These are phyloP conservation scores for Acorus calamus DNA, from an alignment of 106 monocot genomes.

Conservation along the genomic window DNA sequence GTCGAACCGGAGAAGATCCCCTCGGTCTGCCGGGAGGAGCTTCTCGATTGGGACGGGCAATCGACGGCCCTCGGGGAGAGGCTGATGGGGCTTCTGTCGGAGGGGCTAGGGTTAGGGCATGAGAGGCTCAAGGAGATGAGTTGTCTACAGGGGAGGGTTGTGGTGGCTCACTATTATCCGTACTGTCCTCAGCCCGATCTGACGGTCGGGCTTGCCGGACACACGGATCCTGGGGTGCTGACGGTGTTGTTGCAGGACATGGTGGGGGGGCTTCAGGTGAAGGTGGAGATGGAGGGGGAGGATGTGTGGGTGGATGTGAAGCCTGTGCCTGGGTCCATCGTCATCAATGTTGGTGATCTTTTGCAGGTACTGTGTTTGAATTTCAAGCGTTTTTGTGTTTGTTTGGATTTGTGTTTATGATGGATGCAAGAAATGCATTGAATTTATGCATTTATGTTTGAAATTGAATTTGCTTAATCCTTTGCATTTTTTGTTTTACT, in stretches of 20 bases:
- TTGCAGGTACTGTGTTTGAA: slow-evolving; percentile 23
- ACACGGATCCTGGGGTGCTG: slow-evolving; percentile 57
- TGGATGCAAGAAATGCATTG: too few relatives aligned
- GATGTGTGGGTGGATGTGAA: slow-evolving; percentile 34
- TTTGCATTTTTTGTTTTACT: too few relatives aligned
- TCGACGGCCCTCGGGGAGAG: slow-evolving; percentile 16
- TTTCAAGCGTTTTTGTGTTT: background rate
- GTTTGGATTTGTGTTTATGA: too few relatives aligned
- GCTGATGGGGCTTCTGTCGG: slow-evolving; percentile 46
- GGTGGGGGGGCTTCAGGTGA: slow-evolving; percentile 56
- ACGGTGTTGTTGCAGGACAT: slow-evolving; percentile 57
- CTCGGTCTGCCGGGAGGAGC: slow-evolving; percentile 23
- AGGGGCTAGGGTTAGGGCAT: slow-evolving; percentile 43
- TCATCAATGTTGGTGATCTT: slow-evolving; percentile 36
- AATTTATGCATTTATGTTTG: too few relatives aligned
- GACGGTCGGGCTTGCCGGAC: slow-evolving; percentile 37
- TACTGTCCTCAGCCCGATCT: slow-evolving; percentile 68
- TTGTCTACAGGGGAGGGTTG: slow-evolving; percentile 31
- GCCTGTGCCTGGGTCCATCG: slow-evolving; percentile 24
- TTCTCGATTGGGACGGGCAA: slow-evolving; percentile 27
- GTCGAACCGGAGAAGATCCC: slow-evolving; percentile 11
- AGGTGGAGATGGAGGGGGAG: slow-evolving; percentile 6
- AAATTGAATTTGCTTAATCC: too few relatives aligned
- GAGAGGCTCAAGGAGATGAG: slow-evolving; percentile 30
- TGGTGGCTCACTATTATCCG: slow-evolving; percentile 75